Conservation (phyloP, 73 alveolate genomes). For the Tetrahymena malaccensis region DNA sequence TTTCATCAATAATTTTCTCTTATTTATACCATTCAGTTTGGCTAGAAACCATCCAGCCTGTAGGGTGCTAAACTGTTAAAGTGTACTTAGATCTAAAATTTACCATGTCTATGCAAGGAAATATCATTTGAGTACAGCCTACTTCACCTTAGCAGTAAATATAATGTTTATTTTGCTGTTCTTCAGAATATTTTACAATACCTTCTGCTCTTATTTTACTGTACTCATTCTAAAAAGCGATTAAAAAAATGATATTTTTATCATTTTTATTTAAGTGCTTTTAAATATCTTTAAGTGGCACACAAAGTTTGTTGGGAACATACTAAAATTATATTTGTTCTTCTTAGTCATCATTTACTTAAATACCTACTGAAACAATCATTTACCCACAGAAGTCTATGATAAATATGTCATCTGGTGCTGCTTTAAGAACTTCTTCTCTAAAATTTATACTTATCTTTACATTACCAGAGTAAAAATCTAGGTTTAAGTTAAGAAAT, state of each 20-base stretch:
- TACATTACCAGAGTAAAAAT: background rate
- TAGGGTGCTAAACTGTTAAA: background rate
- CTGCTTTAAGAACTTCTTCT: background rate
- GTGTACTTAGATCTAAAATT: background rate
- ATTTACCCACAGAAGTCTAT: background rate
- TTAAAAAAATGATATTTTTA: background rate
- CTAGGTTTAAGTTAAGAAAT: background rate
- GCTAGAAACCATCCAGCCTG: background rate
- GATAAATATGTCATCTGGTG: background rate
- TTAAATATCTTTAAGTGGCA: background rate
- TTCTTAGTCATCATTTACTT: background rate
- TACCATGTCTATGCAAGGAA: background rate
- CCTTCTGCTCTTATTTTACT: background rate
- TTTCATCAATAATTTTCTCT: background rate
- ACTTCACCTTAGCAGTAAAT: background rate
- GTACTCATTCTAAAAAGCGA: background rate
- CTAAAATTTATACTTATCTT: background rate
- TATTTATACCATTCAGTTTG: background rate
- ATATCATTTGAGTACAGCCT: background rate
- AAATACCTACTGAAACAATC: background rate
- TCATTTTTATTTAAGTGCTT: background rate
- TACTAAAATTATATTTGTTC: background rate
- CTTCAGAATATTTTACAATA: background rate
- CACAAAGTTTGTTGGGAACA: background rate
- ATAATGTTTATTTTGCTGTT: background rate